Evolutionary conservation across 148 eudicot genomes (phyloP).

Genomic region (Fagopyrum esculentum): DNA sequence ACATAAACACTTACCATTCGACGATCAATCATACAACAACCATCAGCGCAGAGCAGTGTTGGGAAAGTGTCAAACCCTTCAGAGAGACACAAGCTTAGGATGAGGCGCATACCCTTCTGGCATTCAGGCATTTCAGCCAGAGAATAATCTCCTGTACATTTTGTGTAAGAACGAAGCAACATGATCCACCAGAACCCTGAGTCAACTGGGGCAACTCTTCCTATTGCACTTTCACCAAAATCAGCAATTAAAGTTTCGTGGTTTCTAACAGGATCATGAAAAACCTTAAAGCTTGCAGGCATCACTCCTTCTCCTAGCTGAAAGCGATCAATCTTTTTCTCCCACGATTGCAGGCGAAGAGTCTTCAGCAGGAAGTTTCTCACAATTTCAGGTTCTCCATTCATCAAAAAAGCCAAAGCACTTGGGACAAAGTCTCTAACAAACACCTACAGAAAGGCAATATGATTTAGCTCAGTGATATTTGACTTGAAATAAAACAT

Average conservation of each 20-base stretch:
- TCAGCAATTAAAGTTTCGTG: constrained; percentile 85
- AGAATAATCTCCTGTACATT: constrained; percentile 81
- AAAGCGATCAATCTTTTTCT: constrained; percentile 85
- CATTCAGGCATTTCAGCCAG: constrained; percentile 93
- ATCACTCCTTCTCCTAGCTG: constrained; percentile 95
- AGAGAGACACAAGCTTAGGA: constrained; percentile 82
- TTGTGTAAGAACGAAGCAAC: constrained; percentile 86
- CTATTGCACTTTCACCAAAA: constrained; percentile 96
- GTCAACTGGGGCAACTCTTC: constrained; percentile 96
- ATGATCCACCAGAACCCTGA: constrained; percentile 99
- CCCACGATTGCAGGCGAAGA: constrained; percentile 90
- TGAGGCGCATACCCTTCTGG: constrained; percentile 90
- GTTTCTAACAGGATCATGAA: constrained; percentile 69
- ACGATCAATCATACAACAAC: constrained; percentile 97
- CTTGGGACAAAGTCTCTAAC: constrained; percentile 98
- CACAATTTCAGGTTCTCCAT: constrained; percentile 89
- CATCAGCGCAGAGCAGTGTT: constrained; percentile 92
- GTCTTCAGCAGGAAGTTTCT: constrained; percentile 81
- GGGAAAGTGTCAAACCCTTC: constrained; percentile 97
- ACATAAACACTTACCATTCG: constrained; percentile 58
- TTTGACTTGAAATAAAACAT: neutral
- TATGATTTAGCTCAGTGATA: constrained; percentile 1
- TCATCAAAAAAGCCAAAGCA: constrained; percentile 96
- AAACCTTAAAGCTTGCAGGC: constrained; percentile 98
- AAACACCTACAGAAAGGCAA: constrained; percentile 52